Conservation (phyloP, 495 filamentous ascomycete species). For the Talaromyces ruber region DNA sequence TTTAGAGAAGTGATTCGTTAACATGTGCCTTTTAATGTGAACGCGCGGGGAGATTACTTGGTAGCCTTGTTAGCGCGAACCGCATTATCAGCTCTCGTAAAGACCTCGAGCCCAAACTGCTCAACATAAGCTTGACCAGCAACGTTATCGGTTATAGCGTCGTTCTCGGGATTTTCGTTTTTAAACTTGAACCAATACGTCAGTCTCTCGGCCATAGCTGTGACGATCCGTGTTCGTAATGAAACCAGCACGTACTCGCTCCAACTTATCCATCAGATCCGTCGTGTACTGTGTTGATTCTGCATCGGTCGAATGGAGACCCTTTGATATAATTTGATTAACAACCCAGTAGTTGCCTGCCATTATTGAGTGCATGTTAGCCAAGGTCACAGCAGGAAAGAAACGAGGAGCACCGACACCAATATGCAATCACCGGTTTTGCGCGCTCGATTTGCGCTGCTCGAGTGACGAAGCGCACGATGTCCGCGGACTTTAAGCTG, state of each 20-base stretch:
- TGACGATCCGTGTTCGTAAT: not conserved
- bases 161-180: constrained; percentile 48
- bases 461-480: constrained; percentile 69
- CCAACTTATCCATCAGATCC: constrained; percentile 82
- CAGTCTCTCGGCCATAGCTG: not conserved
- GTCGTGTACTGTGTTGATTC: constrained; percentile 74
- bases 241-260: constrained; percentile 50
- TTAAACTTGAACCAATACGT: constrained; percentile 48
- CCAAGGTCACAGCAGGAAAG: not conserved
- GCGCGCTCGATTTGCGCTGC: constrained; percentile 76
- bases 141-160: constrained; percentile 71
- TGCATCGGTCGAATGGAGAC: constrained; percentile 65
- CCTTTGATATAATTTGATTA: constrained; percentile 76
- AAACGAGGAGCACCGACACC: constrained; percentile 56
- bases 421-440: constrained; percentile 85
- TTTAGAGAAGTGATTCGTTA: constrained; percentile 10
- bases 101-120: constrained; percentile 84
- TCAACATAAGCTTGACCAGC: constrained; percentile 87
- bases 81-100: constrained; percentile 71
- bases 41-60: constrained; percentile 41
- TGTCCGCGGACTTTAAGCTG: constrained; percentile 65
- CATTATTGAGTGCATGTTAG: constrained; percentile 4
- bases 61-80: constrained; percentile 80
- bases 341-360: constrained; percentile 88
- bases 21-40: not conserved